Conservation (phyloP, 176 grass and related monocot genomes). For the Tillandsia fasciculata region DNA sequence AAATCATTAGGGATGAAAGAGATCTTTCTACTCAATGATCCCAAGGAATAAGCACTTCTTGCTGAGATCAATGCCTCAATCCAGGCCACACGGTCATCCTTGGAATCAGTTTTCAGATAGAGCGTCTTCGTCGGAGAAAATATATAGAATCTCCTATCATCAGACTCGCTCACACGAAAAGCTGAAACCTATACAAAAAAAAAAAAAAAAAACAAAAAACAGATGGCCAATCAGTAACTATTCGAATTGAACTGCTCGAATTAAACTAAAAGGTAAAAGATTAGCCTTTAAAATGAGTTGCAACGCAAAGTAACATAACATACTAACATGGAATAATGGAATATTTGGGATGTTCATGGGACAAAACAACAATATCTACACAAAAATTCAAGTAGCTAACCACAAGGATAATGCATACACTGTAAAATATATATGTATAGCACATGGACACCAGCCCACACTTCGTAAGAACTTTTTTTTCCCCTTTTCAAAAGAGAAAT, state of each 20-base stretch:
- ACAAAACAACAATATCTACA: too few relatives aligned
- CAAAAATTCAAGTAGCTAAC: too few relatives aligned
- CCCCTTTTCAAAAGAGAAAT: too few relatives aligned
- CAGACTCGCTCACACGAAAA: slow-evolving; percentile 70
- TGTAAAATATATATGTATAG: too few relatives aligned
- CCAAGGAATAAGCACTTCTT: slow-evolving; percentile 55
- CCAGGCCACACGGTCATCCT: slow-evolving; percentile 56
- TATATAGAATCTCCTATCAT: slow-evolving; percentile 77
- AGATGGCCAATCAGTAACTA: slow-evolving; percentile 6
- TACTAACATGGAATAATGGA: too few relatives aligned
- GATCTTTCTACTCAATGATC: slow-evolving; percentile 47
- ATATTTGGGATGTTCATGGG: too few relatives aligned
- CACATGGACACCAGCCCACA: too few relatives aligned
- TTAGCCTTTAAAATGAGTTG: not conserved
- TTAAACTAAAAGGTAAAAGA: not conserved
- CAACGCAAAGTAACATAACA: not conserved
- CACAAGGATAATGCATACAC: too few relatives aligned
- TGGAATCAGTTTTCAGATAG: slow-evolving; percentile 54
- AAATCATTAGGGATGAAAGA: slow-evolving; percentile 42
- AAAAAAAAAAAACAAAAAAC: not conserved
- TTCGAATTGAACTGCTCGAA: not conserved
- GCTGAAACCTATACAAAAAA: slow-evolving; percentile 48
- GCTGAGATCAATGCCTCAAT: slow-evolving; percentile 55
- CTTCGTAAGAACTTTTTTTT: too few relatives aligned
- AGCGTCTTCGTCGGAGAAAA: slow-evolving; percentile 72